A percentile compares a stretch with the other conserved stretches of the same genome.
Evolutionary conservation across 306 rosid genomes (phyloP).

Genomic region (Prosopis cineraria): DNA sequence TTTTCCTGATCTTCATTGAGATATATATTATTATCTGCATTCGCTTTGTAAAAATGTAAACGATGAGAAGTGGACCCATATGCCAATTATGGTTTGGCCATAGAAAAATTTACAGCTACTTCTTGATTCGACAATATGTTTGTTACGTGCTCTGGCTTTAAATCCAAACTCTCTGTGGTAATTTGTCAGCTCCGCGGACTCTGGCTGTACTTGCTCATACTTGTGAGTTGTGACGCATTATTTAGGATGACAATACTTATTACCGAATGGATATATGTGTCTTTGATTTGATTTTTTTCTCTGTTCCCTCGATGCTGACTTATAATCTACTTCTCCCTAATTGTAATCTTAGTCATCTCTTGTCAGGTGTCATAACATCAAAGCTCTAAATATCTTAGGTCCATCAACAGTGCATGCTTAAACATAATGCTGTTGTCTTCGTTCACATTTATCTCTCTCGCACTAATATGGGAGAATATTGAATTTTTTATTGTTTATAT

Average conservation of each 20-base stretch:
- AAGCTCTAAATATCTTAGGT: neutral
- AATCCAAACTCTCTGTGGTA: neutral
- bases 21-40: neutral
- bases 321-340: conserved; percentile 9
- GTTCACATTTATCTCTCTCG: neutral
- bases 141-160: conserved; percentile 5
- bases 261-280: neutral
- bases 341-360: neutral
- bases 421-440: neutral
- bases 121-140: neutral
- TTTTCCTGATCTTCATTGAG: too few relatives aligned
- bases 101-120: conserved; percentile 3
- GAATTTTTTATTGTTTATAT: too few relatives aligned
- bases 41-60: neutral
- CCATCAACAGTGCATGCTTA: neutral
- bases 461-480: too few relatives aligned
- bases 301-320: conserved; percentile 10
- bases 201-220: conserved; percentile 13
- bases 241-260: neutral
- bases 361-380: neutral
- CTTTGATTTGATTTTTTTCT: conserved; percentile 17
- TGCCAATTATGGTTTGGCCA: neutral
- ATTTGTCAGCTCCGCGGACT: conserved; percentile 24
- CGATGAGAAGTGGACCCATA: neutral
- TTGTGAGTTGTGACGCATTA: conserved; percentile 27